Evolutionary conservation across 495 filamentous ascomycete species (phyloP).

Genomic region (Trichocladium antarcticum): DNA sequence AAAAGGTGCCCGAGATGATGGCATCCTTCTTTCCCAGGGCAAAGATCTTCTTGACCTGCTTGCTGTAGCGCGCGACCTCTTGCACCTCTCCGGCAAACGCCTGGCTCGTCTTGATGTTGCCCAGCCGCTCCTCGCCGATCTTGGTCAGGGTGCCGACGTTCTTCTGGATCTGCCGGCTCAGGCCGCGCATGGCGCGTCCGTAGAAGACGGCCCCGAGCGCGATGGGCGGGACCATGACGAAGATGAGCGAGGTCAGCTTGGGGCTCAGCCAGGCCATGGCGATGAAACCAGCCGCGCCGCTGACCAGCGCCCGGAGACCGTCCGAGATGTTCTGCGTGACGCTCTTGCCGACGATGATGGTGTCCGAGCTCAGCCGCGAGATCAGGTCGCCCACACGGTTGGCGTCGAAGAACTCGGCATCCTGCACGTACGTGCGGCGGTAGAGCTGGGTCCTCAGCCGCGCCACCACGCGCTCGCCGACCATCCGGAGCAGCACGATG

Average conservation of each 20-base stretch:
- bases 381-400: constrained; percentile 95
- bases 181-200: constrained; percentile 70
- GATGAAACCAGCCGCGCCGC: constrained; percentile 73
- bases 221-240: constrained; percentile 80
- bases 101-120: constrained; percentile 91
- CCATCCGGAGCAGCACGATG: constrained; percentile 86
- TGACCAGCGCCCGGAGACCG: constrained; percentile 77
- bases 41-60: constrained; percentile 84
- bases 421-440: constrained; percentile 79
- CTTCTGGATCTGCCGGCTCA: constrained; percentile 84
- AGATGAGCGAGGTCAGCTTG: constrained; percentile 77
- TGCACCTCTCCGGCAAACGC: constrained; percentile 87
- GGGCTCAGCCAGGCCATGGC: constrained; percentile 89
- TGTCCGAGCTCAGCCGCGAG: constrained; percentile 88
- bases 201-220: constrained; percentile 88
- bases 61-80: constrained; percentile 84
- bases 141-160: constrained; percentile 86
- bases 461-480: constrained; percentile 88
- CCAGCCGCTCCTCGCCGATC: constrained; percentile 89
- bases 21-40: constrained; percentile 75
- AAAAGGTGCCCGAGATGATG: constrained; percentile 81
- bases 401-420: constrained; percentile 98
- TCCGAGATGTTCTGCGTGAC: constrained; percentile 97
- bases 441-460: constrained; percentile 82
- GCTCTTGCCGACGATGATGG: constrained; percentile 93